Base-by-base conservation (phyloP, 495 filamentous ascomycete species). In the Astrocystis sublimbata region DNA sequence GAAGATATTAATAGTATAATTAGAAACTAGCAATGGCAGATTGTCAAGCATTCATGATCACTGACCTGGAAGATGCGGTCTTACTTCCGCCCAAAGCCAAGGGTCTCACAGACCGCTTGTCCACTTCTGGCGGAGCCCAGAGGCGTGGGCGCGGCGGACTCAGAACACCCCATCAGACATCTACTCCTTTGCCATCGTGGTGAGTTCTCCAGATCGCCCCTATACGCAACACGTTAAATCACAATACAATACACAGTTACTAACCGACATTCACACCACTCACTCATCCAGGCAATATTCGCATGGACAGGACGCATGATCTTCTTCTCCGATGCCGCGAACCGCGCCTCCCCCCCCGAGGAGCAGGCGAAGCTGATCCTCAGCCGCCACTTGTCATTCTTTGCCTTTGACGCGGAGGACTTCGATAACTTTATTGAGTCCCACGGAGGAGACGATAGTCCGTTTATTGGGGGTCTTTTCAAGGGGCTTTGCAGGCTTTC, bases 61-160 rank as follows among this genome's bases (percentile, higher is more conserved):
- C 53, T n/a, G 53, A 57, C 53, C 30, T 60, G 15, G 57, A 60
- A 52, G 35, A 17, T 52, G 57, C 57, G 40, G 57, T 60, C 9
- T 35, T 38, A 28, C 57, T 60, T 42, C 57, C 57, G 24, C 57
- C 53, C 23, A 57, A 60, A 15, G 63, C 52, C n/a, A 52, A 64
- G 57, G 41, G 35, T 45, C 12, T 65, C 8, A 43, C 23, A 19
- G 63, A 55, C n/a, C 53, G 63, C 38, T 58, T 67, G 33, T 71
- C 58, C 45, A 67, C 46, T 30, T 71, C 21, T 71, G 68, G 68
- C 46, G 66, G 13, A 71, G 60, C 52, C 67, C 67, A 4, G 61
- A 69, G 53, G 28, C 64, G 7, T 64, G 58, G 56, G 64, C 67
- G 9, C 60, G 58, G 3, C 56, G 53, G 17, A 49, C 21, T 6